Percentiles rank a stretch among this genome's conserved stretches.
Conservation (phyloP, 2,329 filamentous ascomycete species). For the Diaporthe caulivora region DNA sequence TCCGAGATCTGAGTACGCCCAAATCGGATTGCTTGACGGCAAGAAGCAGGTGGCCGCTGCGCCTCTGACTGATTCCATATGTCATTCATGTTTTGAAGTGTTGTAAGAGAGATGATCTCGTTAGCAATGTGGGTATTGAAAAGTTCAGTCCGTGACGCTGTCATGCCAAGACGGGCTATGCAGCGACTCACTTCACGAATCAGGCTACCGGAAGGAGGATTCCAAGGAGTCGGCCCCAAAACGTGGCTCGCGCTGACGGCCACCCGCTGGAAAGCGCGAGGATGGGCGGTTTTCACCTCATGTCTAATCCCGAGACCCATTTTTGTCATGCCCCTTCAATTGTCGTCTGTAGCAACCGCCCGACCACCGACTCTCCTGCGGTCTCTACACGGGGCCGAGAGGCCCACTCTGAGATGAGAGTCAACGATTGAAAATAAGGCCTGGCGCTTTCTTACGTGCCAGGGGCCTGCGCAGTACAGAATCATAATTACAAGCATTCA, state of each 20-base stretch:
- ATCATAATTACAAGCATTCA: not conserved
- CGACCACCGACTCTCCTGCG: conserved; percentile 19
- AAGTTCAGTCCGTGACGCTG: not conserved
- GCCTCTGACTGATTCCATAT: not conserved
- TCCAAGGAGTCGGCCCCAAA: not conserved
- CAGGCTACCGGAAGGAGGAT: not conserved
- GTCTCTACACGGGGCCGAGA: conserved; percentile 2
- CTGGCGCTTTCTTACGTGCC: not conserved
- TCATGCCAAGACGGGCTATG: conserved; percentile 1
- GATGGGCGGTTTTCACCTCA: not conserved
- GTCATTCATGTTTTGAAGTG: not conserved
- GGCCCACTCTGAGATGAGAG: not conserved
- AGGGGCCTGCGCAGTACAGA: not conserved
- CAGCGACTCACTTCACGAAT: not conserved
- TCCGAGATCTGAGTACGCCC: not conserved
- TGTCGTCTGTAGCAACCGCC: not conserved
- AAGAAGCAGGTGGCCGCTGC: not conserved
- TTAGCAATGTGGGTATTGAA: not conserved
- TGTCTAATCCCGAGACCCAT: not conserved
- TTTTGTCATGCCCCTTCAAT: not conserved
- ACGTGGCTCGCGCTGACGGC: conserved; percentile 2
- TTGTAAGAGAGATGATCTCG: not conserved
- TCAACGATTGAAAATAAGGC: not conserved
- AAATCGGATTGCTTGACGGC: not conserved
- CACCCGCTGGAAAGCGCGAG: conserved; percentile 3